A percentile compares a stretch with the other conserved stretches of the same genome.
Conservation (phyloP, 1,284 basidiomycete genomes). For the Calocybe gambosa region DNA sequence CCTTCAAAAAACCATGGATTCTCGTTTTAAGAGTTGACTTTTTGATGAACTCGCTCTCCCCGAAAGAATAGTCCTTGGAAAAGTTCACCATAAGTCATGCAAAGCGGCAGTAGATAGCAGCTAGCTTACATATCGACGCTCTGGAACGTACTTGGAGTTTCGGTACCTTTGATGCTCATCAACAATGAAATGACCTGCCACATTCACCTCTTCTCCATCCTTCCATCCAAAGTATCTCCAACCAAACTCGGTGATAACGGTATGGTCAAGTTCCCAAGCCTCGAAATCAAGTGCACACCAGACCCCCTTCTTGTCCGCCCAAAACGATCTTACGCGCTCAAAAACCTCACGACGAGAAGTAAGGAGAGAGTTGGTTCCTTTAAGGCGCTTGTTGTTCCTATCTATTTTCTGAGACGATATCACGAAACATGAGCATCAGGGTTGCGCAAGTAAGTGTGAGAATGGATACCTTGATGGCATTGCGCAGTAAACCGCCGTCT, state of each 20-base stretch:
- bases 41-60: conserved; percentile 48
- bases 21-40: conserved; percentile 45
- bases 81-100: too few species aligned
- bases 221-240: conserved; percentile 58
- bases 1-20: conserved; percentile 44
- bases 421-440: not conserved
- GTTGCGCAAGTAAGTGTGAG: not conserved
- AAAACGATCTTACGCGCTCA: conserved; percentile 60
- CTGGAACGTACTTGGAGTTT: conserved; percentile 58
- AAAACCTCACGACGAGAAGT: conserved; percentile 53
- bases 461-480: conserved; percentile 44
- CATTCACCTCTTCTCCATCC: conserved; percentile 36
- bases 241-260: conserved; percentile 70
- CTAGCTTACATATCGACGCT: conserved; percentile 43
- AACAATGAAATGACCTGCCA: conserved; percentile 59
- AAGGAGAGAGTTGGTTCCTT: conserved; percentile 52
- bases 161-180: conserved; percentile 51
- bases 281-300: conserved; percentile 80
- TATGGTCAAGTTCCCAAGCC: conserved; percentile 71
- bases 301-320: conserved; percentile 51
- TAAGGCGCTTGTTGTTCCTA: conserved; percentile 72
- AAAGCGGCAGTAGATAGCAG: not conserved
- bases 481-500: conserved; percentile 47
- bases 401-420: conserved; percentile 48
- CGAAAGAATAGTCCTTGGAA: conserved; percentile 60